A percentile compares a stretch with the other conserved stretches of the same genome.
Evolutionary conservation across 2,329 filamentous ascomycete genomes (phyloP).

Genomic region (Xenoacremonium recifei): DNA sequence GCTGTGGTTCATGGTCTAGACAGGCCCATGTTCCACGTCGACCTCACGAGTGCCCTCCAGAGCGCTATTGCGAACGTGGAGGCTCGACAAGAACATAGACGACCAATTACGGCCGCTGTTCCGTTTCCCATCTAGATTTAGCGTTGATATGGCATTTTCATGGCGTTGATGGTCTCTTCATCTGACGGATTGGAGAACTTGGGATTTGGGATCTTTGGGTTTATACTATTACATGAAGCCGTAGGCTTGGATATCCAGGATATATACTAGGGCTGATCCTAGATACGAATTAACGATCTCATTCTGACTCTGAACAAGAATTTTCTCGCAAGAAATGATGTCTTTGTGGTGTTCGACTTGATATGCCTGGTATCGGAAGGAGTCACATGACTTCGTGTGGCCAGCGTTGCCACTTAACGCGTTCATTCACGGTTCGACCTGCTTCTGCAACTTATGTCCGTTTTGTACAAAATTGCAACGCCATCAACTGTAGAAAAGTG

Average conservation of each 20-base stretch:
- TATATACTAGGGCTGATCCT: too few relatives aligned
- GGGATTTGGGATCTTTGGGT: too few relatives aligned
- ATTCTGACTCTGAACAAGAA: too few relatives aligned
- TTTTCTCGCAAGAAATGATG: too few relatives aligned
- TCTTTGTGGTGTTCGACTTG: background rate
- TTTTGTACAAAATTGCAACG: too few relatives aligned
- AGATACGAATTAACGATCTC: too few relatives aligned
- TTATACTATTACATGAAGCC: too few relatives aligned
- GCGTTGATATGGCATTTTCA: background rate
- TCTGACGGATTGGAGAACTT: background rate
- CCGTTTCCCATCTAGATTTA: background rate
- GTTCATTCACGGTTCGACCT: slow-evolving; percentile 2
- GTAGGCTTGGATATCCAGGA: too few relatives aligned
- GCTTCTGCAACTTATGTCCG: too few relatives aligned
- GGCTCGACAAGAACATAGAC: slow-evolving; percentile 40
- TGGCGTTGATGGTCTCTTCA: background rate
- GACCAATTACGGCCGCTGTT: slow-evolving; percentile 5
- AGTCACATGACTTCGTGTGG: slow-evolving; percentile 14
- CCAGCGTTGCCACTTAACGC: slow-evolving; percentile 7
- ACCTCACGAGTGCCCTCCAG: slow-evolving; percentile 84
- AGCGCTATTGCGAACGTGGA: slow-evolving; percentile 80
- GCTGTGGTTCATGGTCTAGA: slow-evolving; percentile 83
- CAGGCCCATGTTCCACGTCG: slow-evolving; percentile 89
- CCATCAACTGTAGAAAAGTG: too few relatives aligned
- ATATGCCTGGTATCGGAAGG: background rate